phyloP scores from a whole-genome alignment of 75 land plant species.

The Gnetum montanum region DNA sequence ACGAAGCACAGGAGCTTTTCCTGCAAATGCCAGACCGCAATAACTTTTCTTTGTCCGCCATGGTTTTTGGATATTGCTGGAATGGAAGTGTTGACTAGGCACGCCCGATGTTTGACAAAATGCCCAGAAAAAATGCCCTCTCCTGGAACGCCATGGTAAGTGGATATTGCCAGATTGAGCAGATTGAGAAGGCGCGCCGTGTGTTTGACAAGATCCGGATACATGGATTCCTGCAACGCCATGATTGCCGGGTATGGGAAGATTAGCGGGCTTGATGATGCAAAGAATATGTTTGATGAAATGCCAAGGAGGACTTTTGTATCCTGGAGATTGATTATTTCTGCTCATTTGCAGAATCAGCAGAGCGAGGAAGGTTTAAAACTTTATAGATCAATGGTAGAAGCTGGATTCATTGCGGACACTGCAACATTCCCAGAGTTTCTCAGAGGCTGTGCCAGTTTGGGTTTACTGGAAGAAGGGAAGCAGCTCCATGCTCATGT shows the following conservation, averaged over 20 bases:
- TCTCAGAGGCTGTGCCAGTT: not conserved
- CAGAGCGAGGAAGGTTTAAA: conserved; percentile 34
- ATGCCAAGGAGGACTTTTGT: conserved; percentile 41
- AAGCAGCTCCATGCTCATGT: not conserved
- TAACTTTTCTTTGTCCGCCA: not conserved
- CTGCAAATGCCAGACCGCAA: not conserved
- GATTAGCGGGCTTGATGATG: conserved; percentile 27
- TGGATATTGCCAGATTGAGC: conserved; percentile 8
- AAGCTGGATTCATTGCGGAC: conserved; percentile 6
- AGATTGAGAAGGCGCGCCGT: not conserved
- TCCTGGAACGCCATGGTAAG: conserved; percentile 22
- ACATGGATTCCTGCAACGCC: not conserved
- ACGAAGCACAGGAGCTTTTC: not conserved
- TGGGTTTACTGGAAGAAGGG: conserved; percentile 1
- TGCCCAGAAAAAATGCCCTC: conserved; percentile 4
- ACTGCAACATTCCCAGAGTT: not conserved
- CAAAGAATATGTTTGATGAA: conserved; percentile 27
- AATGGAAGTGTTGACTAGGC: not conserved
- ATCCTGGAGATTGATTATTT: conserved; percentile 65
- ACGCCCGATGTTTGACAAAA: not conserved
- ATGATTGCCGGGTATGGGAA: conserved; percentile 29
- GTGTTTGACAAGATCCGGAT: not conserved
- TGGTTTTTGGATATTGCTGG: not conserved
- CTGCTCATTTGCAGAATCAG: conserved; percentile 48
- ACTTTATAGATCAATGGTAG: conserved; percentile 33